These are phyloP conservation scores for Blastobotrys persicus DNA, from an alignment of 1,139 yeast species.

Conservation along the genomic window DNA sequence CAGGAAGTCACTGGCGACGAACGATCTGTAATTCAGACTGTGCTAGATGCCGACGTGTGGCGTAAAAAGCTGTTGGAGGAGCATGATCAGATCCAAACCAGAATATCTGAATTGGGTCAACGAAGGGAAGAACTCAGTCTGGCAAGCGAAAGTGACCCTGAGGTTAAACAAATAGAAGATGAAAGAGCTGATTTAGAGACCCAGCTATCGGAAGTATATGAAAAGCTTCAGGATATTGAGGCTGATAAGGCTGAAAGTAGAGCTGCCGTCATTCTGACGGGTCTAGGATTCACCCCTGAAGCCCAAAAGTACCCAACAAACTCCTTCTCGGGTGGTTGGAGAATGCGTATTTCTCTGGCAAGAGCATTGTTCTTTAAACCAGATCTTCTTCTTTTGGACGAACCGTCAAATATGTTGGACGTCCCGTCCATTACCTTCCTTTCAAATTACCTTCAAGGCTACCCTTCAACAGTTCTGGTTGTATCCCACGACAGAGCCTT, in stretches of 20 bases:
- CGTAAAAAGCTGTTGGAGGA: conserved; percentile 81
- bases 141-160: conserved; percentile 68
- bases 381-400: conserved; percentile 87
- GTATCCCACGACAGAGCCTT: conserved; percentile 98
- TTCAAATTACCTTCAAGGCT: conserved; percentile 83
- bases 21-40: conserved; percentile 84
- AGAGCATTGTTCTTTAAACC: conserved; percentile 97
- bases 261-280: conserved; percentile 91
- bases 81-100: conserved; percentile 68
- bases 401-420: conserved; percentile 99
- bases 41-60: conserved; percentile 98
- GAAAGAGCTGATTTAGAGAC: conserved; percentile 84
- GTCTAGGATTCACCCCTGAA: conserved; percentile 89
- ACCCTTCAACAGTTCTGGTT: conserved; percentile 87
- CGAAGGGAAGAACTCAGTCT: conserved; percentile 57
- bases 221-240: conserved; percentile 86
- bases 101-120: conserved; percentile 70
- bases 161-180: conserved; percentile 75
- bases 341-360: conserved; percentile 98
- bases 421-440: conserved; percentile 95
- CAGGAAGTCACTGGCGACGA: conserved; percentile 97
- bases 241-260: conserved; percentile 96
- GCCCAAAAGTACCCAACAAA: conserved; percentile 82
- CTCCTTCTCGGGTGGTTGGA: conserved; percentile 99
- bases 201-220: conserved; percentile 74